Evolutionary conservation across 208 protist genomes (phyloP), one percentile per base, ranked within the genome.

Genomic region (Histomonas meleagridis): DNA sequence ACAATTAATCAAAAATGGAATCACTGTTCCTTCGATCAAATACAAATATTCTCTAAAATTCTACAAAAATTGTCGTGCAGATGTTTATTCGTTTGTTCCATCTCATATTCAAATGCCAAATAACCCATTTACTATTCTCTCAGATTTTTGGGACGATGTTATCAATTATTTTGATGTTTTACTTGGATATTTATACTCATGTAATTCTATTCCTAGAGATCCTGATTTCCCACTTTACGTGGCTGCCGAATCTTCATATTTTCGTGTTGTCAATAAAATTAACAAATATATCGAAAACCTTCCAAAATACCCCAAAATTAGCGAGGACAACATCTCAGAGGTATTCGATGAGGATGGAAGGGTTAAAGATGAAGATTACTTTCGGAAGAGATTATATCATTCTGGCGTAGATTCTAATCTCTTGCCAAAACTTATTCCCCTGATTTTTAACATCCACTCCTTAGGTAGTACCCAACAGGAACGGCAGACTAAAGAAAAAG

Each of bases 131-230:
- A 55, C 23, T 21, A 55, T 38, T 55, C 18, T 86, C 5, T 40
- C 23, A 18, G 38, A 32, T 18, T 86, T 86, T 48, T 86, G 76
- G 76, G 38, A 43, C 32, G 46, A 55, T 46, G 76, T 86, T 55
- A 12, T 57, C 28, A 14, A 86, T 1, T 86, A 40, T 48, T 86
- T 46, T 48, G 40, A 86, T 18, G 0, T 26, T 0, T 86, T 86
- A 55, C 51, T 86, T 1, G 55, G 51, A 55, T 46, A 86, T 7
- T 38, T 86, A 38, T 40, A 86, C 16, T 57, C 18, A 86, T 38
- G 76, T n/a, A 28, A 86, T 38, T 57, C 76, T 38, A 18, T 86
- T 32, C 76, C 76, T 32, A 86, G n/a, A 86, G 76, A 86, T 55
- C 23, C 23, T 18, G 28, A 51, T 26, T 86, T 86, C 26, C 76